Base-by-base conservation (phyloP, 495 filamentous ascomycete genomes). In the Chaetomium tenue region DNA sequence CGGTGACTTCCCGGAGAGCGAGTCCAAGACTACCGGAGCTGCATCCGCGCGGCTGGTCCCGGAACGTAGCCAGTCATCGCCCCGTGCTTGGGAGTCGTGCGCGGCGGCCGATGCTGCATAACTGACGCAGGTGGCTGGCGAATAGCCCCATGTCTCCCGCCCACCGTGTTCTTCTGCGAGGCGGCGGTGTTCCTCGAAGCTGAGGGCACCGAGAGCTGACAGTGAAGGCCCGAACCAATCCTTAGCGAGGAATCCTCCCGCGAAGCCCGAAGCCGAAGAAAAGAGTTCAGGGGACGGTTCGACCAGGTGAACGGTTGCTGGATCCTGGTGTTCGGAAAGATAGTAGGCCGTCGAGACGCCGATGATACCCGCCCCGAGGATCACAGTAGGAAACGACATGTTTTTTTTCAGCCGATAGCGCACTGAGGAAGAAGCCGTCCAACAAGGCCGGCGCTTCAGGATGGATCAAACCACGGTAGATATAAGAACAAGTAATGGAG, bases 291-390 rank as follows among this genome's bases (percentile, higher is more conserved):
- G 75, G 0, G 86, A 84, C 18, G 86, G 75, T 62, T 93, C 91
- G 57, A 93, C 72, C 44, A 93, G 82, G 68, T 91, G 86, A 64
- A 93, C 87, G 47, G 79, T 78, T 13, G 81, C 75, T 5, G 81
- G 74, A 20, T 78, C 74, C 20, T 82, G 81, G 37, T 81, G 78
- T 40, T 84, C 75, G 23, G 84, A 84, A 51, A 91, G 82, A 71
- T 91, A 91, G 74, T 89, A 92, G 13, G 90, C 91, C 26, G 88
- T 90, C n/a, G 88, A 88, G 53, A 84, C 73, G 63, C 89, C 89
- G 46, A 94, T 91, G 74, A 94, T 92, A 58, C 91, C 90, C 56
- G 84, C 83, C 55, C 91, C 91, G 53, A 94, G 74, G 63, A 93
- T 92, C 37, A 92, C 83, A 22, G 87, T 92, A 44, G 47, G 9